Percentiles rank a stretch among this genome's conserved stretches.
phyloP scores from a whole-genome alignment of 306 rosid species.

The Rubus parviflorus region DNA sequence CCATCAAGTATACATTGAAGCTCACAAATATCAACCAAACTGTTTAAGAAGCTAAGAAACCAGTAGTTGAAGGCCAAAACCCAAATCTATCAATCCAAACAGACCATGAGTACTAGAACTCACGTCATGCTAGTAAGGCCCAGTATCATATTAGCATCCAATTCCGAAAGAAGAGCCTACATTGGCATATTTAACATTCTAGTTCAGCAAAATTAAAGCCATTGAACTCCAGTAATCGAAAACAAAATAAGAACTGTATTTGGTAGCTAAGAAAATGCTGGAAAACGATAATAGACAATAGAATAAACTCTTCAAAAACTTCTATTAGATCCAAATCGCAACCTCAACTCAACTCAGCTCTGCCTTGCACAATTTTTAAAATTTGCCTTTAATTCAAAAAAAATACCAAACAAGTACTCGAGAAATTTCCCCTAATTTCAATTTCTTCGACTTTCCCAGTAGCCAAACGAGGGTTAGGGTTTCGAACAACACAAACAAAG shows the following conservation, averaged over 20 bases:
- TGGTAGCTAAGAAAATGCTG: conserved; percentile 4
- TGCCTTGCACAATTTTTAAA: background rate
- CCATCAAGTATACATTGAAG: background rate
- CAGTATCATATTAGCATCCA: background rate
- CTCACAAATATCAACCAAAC: conserved; percentile 1
- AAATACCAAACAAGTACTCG: background rate
- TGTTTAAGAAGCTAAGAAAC: background rate
- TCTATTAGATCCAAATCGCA: conserved; percentile 17
- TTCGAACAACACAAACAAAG: conserved; percentile 4
- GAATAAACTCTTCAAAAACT: background rate
- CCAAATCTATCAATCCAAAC: background rate
- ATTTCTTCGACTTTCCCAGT: background rate
- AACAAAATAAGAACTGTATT: background rate
- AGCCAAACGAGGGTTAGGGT: conserved; percentile 23
- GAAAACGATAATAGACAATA: background rate
- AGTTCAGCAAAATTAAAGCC: conserved; percentile 8
- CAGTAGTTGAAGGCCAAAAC: background rate
- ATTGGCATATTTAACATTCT: background rate
- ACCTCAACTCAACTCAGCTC: background rate
- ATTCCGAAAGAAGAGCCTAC: background rate
- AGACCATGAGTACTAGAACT: background rate
- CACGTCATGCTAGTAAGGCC: conserved; percentile 10
- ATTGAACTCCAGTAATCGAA: background rate
- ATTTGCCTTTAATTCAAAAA: background rate
- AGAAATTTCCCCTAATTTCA: background rate